Percentiles rank a stretch among this genome's conserved stretches.
phyloP scores from a whole-genome alignment of 2,329 filamentous ascomycete genomes.

The Saccharata proteae region DNA sequence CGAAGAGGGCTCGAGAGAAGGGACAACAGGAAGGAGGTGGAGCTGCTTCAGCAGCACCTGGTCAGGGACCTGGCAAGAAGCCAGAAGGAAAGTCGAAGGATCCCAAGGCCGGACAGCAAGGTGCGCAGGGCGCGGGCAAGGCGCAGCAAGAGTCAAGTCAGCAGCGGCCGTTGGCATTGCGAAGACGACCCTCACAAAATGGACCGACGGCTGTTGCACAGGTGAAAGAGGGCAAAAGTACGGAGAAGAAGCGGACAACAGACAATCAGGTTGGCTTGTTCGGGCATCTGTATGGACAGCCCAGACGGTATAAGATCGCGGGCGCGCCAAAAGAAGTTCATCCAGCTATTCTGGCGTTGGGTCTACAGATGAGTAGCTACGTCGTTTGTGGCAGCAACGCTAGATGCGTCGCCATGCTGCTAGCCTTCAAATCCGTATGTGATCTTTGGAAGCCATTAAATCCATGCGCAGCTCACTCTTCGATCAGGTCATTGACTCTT shows the following conservation, averaged over 20 bases:
- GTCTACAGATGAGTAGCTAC: conserved; percentile 83
- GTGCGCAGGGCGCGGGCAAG: conserved; percentile 19
- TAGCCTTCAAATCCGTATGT: conserved; percentile 75
- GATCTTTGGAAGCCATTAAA: neutral
- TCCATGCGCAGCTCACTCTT: too few species aligned
- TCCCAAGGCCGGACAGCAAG: conserved; percentile 18
- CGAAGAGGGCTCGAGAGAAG: conserved; percentile 63
- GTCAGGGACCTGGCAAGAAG: conserved; percentile 23
- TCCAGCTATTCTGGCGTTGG: conserved; percentile 70
- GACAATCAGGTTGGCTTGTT: conserved; percentile 61
- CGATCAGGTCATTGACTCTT: conserved; percentile 80
- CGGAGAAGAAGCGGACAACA: conserved; percentile 20
- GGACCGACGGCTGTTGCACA: conserved; percentile 12
- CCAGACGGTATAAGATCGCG: conserved; percentile 51
- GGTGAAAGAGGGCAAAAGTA: conserved; percentile 20
- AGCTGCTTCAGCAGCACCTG: neutral
- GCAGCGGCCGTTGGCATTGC: conserved; percentile 14
- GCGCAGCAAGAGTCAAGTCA: conserved; percentile 20
- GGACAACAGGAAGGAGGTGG: conserved; percentile 27
- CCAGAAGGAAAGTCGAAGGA: conserved; percentile 27
- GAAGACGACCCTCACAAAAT: conserved; percentile 21
- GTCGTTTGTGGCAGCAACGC: conserved; percentile 81
- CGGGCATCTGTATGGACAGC: conserved; percentile 70
- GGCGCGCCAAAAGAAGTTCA: conserved; percentile 63
- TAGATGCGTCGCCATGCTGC: conserved; percentile 72